A percentile compares a stretch with the other conserved stretches of the same genome.
These are phyloP conservation scores for Lepraria neglecta DNA, from an alignment of 495 filamentous ascomycete genomes.

Conservation along the genomic window DNA sequence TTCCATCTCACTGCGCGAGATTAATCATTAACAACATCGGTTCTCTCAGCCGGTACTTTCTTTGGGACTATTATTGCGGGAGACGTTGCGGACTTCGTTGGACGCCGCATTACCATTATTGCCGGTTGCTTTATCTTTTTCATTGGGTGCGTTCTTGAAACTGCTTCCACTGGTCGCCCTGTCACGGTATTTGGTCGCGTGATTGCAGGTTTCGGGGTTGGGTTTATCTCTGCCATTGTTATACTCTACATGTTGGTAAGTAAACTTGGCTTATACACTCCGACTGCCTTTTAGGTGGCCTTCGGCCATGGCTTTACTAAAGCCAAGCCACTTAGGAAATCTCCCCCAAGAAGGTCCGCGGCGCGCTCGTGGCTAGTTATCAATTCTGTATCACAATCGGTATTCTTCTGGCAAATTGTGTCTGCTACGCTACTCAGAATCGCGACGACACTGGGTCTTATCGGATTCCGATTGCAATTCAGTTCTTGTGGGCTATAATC, in stretches of 20 bases:
- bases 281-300: no score
- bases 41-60: constrained; percentile 70
- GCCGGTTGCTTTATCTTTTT: constrained; percentile 59
- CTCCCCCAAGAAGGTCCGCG: constrained; percentile 58
- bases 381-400: constrained; percentile 69
- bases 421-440: constrained; percentile 61
- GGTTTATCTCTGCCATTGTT: constrained; percentile 66
- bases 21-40: constrained; percentile 63
- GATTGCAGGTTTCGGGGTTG: constrained; percentile 65
- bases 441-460: constrained; percentile 58
- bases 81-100: constrained; percentile 61
- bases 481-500: constrained; percentile 62
- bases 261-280: constrained; percentile 33
- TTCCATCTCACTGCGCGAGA: constrained; percentile 45
- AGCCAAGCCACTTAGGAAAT: constrained; percentile 28
- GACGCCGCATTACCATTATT: constrained; percentile 64
- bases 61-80: constrained; percentile 66
- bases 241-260: constrained; percentile 64
- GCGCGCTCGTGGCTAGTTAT: constrained; percentile 62
- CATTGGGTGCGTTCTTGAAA: constrained; percentile 58
- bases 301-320: no score
- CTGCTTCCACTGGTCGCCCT: constrained; percentile 41
- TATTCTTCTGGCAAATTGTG: constrained; percentile 63
- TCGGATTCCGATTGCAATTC: constrained; percentile 61
- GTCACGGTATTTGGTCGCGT: constrained; percentile 63